Evolutionary conservation across 1,284 basidiomycete genomes (phyloP).

Genomic region (Moesziomyces sp.): DNA sequence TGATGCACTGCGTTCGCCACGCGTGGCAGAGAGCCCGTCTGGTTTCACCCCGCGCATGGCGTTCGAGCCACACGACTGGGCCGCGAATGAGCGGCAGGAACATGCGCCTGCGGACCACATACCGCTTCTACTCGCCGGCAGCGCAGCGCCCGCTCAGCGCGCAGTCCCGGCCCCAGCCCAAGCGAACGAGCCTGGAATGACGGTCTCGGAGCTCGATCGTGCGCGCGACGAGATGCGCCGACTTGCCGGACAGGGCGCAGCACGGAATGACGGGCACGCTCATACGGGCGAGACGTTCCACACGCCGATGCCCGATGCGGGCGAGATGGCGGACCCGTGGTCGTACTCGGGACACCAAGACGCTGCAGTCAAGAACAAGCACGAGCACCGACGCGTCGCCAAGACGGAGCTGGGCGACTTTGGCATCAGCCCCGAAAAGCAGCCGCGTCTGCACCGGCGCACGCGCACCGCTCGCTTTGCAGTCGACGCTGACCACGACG

Average conservation of each 20-base stretch:
- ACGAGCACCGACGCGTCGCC: background rate
- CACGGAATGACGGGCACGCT: constrained; percentile 10
- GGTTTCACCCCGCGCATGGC: constrained; percentile 48
- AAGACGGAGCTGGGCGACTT: constrained; percentile 27
- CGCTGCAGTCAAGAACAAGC: background rate
- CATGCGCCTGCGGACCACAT: constrained; percentile 25
- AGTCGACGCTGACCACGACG: constrained; percentile 18
- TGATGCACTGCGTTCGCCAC: constrained; percentile 44
- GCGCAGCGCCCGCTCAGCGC: constrained; percentile 1
- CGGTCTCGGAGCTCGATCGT: constrained; percentile 25
- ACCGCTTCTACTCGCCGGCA: constrained; percentile 31
- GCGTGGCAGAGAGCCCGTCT: constrained; percentile 44
- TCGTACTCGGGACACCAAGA: constrained; percentile 4
- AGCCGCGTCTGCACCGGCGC: constrained; percentile 25
- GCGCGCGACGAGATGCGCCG: constrained; percentile 37
- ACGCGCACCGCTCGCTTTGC: constrained; percentile 42
- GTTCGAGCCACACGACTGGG: constrained; percentile 46
- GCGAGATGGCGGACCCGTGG: constrained; percentile 21
- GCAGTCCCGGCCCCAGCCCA: background rate
- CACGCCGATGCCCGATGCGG: constrained; percentile 35
- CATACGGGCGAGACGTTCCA: constrained; percentile 25
- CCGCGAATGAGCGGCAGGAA: constrained; percentile 7
- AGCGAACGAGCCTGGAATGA: constrained; percentile 18
- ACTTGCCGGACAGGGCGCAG: constrained; percentile 32
- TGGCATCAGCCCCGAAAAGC: constrained; percentile 38